phyloP scores from a whole-genome alignment of 371 early-diverging fungal genomes.

The Mortierella polycephala region DNA sequence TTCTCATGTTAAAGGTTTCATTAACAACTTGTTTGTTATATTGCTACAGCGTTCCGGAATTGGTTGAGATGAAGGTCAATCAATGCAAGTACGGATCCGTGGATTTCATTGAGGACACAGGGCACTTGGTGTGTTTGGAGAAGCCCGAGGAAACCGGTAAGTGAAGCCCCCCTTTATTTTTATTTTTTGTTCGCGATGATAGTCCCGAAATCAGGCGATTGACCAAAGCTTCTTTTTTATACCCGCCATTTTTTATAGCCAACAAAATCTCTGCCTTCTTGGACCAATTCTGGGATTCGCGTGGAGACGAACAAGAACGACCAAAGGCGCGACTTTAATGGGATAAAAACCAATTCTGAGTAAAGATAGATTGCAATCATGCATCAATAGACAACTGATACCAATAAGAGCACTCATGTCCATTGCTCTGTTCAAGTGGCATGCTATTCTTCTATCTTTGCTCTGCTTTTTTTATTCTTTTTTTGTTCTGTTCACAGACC shows the following conservation, averaged over 20 bases:
- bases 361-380: too few relatives aligned
- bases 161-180: neutral
- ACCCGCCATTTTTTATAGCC: neutral
- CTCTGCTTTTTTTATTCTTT: too few relatives aligned
- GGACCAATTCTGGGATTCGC: constrained; percentile 9
- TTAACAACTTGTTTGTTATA: neutral
- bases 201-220: neutral
- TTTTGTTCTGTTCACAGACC: too few relatives aligned
- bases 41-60: constrained; percentile 8
- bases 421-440: too few relatives aligned
- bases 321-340: constrained; percentile 24
- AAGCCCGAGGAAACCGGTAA: constrained; percentile 38
- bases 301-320: neutral
- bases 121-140: constrained; percentile 33
- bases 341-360: too few relatives aligned
- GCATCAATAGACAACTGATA: too few relatives aligned
- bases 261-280: constrained; percentile 30
- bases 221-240: neutral
- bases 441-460: too few relatives aligned
- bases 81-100: constrained; percentile 19
- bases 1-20: neutral
- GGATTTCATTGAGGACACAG: constrained; percentile 16
- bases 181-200: neutral
- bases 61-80: constrained; percentile 22
- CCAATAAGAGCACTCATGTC: too few relatives aligned